phyloP scores from a whole-genome alignment of 1,284 basidiomycete genomes.

The Ustilago curta region DNA sequence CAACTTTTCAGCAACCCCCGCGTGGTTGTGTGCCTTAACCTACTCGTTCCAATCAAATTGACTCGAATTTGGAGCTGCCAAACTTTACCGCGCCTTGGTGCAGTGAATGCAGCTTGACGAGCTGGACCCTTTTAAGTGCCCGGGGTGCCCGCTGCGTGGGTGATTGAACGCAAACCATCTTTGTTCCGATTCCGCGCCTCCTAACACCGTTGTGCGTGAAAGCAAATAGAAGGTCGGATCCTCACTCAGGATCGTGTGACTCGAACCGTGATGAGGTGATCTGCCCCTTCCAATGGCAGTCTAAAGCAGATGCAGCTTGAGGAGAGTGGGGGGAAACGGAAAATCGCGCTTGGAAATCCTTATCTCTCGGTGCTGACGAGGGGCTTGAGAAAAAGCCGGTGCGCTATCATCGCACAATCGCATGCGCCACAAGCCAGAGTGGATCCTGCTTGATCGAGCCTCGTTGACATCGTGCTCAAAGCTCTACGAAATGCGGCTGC shows the following conservation, averaged over 20 bases:
- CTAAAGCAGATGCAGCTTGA: no score
- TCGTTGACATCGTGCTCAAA: not conserved
- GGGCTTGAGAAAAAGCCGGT: no score
- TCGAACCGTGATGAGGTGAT: no score
- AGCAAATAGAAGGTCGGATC: no score
- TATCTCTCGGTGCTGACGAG: no score
- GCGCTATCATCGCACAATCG: no score
- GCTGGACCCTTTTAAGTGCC: slow-evolving; percentile 34
- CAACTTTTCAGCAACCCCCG: slow-evolving; percentile 6
- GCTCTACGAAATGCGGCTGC: no score
- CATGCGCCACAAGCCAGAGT: not conserved
- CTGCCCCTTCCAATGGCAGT: no score
- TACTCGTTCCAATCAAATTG: slow-evolving; percentile 12
- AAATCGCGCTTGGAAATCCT: no score
- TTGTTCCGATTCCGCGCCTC: not conserved
- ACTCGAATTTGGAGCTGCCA: slow-evolving; percentile 2
- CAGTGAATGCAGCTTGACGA: slow-evolving; percentile 17
- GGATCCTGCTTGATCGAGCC: not conserved
- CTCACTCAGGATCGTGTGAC: no score
- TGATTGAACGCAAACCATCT: not conserved
- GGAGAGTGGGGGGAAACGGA: no score
- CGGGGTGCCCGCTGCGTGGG: not conserved
- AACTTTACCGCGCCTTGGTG: not conserved
- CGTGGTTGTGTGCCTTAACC: slow-evolving; percentile 6
- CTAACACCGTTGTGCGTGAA: no score